Evolutionary conservation across 2,329 filamentous ascomycete species (phyloP).

Genomic region (Ophiocordyceps polyrhachis-furcata): DNA sequence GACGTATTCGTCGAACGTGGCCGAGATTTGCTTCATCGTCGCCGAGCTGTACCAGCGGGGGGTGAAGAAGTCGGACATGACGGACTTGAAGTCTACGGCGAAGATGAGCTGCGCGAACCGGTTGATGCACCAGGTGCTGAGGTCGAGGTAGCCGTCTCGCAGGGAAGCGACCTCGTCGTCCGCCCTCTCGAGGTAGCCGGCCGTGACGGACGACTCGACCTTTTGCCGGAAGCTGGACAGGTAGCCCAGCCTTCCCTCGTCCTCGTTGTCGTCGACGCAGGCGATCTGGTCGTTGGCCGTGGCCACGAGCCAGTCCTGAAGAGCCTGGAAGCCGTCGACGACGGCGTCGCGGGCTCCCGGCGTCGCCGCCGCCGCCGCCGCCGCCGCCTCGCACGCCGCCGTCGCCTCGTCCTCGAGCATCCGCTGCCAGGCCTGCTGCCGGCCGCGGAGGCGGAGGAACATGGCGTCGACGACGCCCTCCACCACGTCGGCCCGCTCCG

Average conservation of each 20-base stretch:
- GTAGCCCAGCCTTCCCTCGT: conserved; percentile 58
- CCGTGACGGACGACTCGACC: conserved; percentile 62
- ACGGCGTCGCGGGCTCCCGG: no score
- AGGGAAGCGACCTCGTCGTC: conserved; percentile 55
- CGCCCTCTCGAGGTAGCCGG: conserved; percentile 60
- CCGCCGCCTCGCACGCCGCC: conserved; percentile 48
- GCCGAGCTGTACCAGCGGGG: conserved; percentile 71
- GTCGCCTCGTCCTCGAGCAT: conserved; percentile 73
- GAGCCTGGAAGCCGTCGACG: conserved; percentile 51
- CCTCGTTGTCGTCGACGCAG: conserved; percentile 84
- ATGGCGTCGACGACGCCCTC: conserved; percentile 94
- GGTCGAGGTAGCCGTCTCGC: conserved; percentile 83
- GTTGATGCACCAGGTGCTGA: conserved; percentile 80
- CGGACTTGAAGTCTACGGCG: conserved; percentile 66
- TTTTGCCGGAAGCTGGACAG: conserved; percentile 72
- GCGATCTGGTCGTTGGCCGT: conserved; percentile 98
- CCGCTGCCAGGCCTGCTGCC: conserved; percentile 72
- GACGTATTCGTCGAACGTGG: conserved; percentile 90
- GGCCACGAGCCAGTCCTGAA: conserved; percentile 92
- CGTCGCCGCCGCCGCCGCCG: conserved; percentile 20
- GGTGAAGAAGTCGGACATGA: conserved; percentile 83
- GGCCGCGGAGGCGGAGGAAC: conserved; percentile 66
- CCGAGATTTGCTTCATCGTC: conserved; percentile 83
- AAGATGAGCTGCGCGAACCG: conserved; percentile 81
- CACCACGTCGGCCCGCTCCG: conserved; percentile 71